Base-by-base conservation (phyloP, 768 basidiomycete genomes). In the Mycena polygramma region DNA sequence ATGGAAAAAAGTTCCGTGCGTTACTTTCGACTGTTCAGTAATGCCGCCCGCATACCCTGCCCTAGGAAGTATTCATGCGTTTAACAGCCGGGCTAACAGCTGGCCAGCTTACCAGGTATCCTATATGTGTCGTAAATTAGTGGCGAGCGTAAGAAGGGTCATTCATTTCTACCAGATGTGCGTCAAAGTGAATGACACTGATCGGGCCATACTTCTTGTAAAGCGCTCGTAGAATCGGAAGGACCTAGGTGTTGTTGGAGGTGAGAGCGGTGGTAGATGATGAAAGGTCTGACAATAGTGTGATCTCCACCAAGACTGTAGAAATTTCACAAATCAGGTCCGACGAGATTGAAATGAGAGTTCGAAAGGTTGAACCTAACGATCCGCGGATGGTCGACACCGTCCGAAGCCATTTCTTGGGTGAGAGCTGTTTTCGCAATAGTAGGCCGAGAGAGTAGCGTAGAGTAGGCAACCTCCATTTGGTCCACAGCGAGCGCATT, bases 1-100 rank as follows among this genome's bases (percentile, higher is more conserved):
- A 79, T 90, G 88, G 82, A 96, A 97, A 83, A 95, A 96, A 1
- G 92, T 93, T 63, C 95, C 95, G 74, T 97, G 95, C 0, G 90
- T 96, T 48, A 95, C 83, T 68, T 84, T 90, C 57, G 89, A 91
- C 78, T 90, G 91, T 48, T 85, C 87, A 24, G 87, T 88, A 20
- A 77, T 87, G 48, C 88, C 86, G 68, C 91, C 90, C 41, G 71
- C 87, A 80, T 85, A 96, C 43, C 76, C 79, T 64, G 77, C 65
- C 89, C 37, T 84, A 83, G 4, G 82, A 3, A 82, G 84, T 30
- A 83, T 64, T 58, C 19, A 45, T 5, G 30, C 37, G 30, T n/a
- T 37, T 43, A 19, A 37, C 13, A 45, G 19, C 17, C 39, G 37
- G 17, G 2, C 7, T 17, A 35, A 14, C 30, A 30, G 30, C 30